Conservation (phyloP, 1,139 yeast genomes). For the Entelexis sorbosivorans region DNA sequence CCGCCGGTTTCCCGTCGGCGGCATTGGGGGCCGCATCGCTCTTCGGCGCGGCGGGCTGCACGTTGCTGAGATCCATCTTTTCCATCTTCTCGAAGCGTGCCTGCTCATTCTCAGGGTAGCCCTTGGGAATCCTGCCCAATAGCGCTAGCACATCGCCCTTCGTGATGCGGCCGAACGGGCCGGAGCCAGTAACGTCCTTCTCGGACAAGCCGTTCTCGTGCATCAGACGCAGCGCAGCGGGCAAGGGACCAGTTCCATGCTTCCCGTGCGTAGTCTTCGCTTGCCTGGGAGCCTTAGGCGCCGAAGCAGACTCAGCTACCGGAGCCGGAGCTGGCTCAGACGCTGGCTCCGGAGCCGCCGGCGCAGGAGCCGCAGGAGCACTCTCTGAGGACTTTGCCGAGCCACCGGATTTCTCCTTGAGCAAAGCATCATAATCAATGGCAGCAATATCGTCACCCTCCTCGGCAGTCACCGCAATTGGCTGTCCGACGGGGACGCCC, state of each 20-base stretch:
- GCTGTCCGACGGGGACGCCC: conserved; percentile 73
- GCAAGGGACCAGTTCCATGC: conserved; percentile 59
- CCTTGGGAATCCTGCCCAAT: conserved; percentile 56
- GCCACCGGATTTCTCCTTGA: conserved; percentile 22
- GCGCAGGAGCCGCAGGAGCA: conserved; percentile 9
- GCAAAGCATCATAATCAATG: conserved; percentile 48
- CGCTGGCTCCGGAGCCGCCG: conserved; percentile 18
- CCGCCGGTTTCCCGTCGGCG: conserved; percentile 23
- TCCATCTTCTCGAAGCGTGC: conserved; percentile 46
- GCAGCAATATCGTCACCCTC: conserved; percentile 67
- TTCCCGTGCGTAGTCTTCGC: conserved; percentile 18
- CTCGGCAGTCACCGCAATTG: conserved; percentile 83
- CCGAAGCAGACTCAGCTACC: conserved; percentile 18
- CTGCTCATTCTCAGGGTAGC: conserved; percentile 44
- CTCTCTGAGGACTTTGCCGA: conserved; percentile 18
- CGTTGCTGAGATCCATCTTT: conserved; percentile 67
- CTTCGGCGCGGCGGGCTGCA: conserved; percentile 38
- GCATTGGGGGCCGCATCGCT: not conserved
- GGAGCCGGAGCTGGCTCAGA: conserved; percentile 20
- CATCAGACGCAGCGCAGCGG: conserved; percentile 66
- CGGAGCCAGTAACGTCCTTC: conserved; percentile 65
- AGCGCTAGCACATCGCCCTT: conserved; percentile 87
- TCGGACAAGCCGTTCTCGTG: conserved; percentile 53
- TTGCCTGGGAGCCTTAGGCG: conserved; percentile 8
- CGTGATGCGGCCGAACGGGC: conserved; percentile 75